Percentiles rank a stretch among this genome's conserved stretches.
phyloP scores from a whole-genome alignment of 805 yeast species.

The Saccharomycopsis olivae region DNA sequence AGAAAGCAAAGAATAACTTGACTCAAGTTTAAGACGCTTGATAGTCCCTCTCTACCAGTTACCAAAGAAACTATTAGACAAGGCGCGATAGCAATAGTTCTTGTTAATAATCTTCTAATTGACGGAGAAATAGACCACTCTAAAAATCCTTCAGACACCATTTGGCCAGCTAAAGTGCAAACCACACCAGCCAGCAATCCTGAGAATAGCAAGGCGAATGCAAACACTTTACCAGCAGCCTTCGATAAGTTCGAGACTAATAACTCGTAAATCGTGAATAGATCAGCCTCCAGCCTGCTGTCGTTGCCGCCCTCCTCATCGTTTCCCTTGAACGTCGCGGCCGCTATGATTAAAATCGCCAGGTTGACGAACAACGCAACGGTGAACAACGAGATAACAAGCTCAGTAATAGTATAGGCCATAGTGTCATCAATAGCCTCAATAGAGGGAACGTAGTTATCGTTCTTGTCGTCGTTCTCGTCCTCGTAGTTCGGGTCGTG shows the following conservation, averaged over 20 bases:
- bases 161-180: constrained; percentile 88
- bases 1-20: constrained; percentile 78
- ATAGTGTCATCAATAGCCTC: constrained; percentile 73
- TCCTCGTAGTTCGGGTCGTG: constrained; percentile 21
- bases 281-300: no score
- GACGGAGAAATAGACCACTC: constrained; percentile 77
- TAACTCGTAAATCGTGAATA: constrained; percentile 68
- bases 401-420: constrained; percentile 72
- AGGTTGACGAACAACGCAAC: constrained; percentile 91
- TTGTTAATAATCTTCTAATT: constrained; percentile 64
- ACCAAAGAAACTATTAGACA: constrained; percentile 63
- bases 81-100: constrained; percentile 78
- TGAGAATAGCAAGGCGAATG: constrained; percentile 75
- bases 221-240: constrained; percentile 83
- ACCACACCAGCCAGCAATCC: constrained; percentile 97
- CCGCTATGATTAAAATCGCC: constrained; percentile 84
- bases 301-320: constrained; percentile 36
- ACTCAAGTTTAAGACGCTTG: constrained; percentile 62
- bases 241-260: constrained; percentile 62
- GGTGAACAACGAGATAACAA: constrained; percentile 69
- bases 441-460: constrained; percentile 57
- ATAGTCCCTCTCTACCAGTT: constrained; percentile 75
- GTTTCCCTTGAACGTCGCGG: constrained; percentile 57
- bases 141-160: constrained; percentile 85
- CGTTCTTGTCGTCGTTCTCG: constrained; percentile 29